Conservation (phyloP, 2,329 filamentous ascomycete species). For the Colletotrichum horii region DNA sequence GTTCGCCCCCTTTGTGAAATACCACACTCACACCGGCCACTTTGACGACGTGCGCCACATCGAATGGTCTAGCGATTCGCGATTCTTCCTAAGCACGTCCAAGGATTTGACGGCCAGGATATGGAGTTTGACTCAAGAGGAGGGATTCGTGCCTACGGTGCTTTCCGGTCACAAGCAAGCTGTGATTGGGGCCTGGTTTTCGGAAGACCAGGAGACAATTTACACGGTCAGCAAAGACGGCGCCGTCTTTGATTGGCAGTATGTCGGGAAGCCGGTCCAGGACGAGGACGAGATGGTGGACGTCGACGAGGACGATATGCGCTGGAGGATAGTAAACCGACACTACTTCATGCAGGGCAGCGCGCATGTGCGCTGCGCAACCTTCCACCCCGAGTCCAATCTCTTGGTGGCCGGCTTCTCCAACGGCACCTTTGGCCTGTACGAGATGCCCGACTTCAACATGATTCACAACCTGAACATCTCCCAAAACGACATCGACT, state of each 20-base stretch:
- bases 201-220: conserved; percentile 90
- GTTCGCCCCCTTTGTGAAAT: conserved; percentile 91
- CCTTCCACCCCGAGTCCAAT: conserved; percentile 85
- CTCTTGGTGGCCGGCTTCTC: conserved; percentile 97
- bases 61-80: conserved; percentile 94
- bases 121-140: conserved; percentile 90
- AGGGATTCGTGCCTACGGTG: conserved; percentile 88
- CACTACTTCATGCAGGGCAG: conserved; percentile 95
- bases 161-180: conserved; percentile 89
- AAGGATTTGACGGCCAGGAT: conserved; percentile 92
- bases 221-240: conserved; percentile 98
- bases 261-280: conserved; percentile 64
- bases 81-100: conserved; percentile 91
- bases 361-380: conserved; percentile 86
- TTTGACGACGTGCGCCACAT: conserved; percentile 87
- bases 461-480: conserved; percentile 93
- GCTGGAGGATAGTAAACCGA: conserved; percentile 89
- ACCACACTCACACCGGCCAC: conserved; percentile 86
- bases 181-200: conserved; percentile 96
- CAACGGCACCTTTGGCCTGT: conserved; percentile 90
- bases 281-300: conserved; percentile 65
- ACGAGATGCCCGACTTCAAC: conserved; percentile 95
- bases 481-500: conserved; percentile 95
- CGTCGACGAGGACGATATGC: conserved; percentile 67
- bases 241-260: conserved; percentile 95